These are phyloP conservation scores for Ganoderma lingzhi DNA, from an alignment of 1,284 basidiomycete species.

Conservation along the genomic window DNA sequence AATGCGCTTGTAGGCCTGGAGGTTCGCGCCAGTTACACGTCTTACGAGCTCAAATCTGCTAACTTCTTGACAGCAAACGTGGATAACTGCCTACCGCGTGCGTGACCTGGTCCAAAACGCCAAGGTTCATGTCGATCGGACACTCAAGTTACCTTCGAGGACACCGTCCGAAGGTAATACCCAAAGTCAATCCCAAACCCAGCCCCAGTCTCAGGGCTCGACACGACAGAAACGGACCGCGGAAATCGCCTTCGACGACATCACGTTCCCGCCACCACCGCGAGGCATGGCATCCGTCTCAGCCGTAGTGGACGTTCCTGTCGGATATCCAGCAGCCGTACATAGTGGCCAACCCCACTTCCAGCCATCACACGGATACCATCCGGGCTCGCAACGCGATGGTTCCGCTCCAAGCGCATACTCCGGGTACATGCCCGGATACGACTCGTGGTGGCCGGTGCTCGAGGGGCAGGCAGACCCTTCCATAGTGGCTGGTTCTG, in stretches of 20 bases:
- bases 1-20: slow-evolving; percentile 75
- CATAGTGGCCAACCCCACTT: neutral
- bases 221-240: slow-evolving; percentile 22
- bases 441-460: slow-evolving; percentile 32
- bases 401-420: neutral
- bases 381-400: neutral
- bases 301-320: neutral
- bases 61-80: slow-evolving; percentile 50
- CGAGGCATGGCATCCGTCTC: neutral
- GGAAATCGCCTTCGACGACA: slow-evolving; percentile 23
- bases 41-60: slow-evolving; percentile 10
- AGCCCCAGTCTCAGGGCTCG: neutral
- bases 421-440: slow-evolving; percentile 25
- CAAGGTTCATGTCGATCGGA: slow-evolving; percentile 61
- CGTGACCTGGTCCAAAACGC: slow-evolving; percentile 78
- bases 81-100: slow-evolving; percentile 78
- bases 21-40: slow-evolving; percentile 48
- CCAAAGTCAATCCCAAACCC: neutral
- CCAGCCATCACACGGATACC: neutral
- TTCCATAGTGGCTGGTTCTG: neutral
- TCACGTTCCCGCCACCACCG: slow-evolving; percentile 9
- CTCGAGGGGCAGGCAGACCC: slow-evolving; percentile 10
- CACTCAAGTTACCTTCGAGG: slow-evolving; percentile 8
- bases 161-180: neutral
- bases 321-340: neutral